A percentile compares a stretch with the other conserved stretches of the same genome.
Conservation (phyloP, 192 early-diverging fungal genomes). For the Coemansia sp. region DNA sequence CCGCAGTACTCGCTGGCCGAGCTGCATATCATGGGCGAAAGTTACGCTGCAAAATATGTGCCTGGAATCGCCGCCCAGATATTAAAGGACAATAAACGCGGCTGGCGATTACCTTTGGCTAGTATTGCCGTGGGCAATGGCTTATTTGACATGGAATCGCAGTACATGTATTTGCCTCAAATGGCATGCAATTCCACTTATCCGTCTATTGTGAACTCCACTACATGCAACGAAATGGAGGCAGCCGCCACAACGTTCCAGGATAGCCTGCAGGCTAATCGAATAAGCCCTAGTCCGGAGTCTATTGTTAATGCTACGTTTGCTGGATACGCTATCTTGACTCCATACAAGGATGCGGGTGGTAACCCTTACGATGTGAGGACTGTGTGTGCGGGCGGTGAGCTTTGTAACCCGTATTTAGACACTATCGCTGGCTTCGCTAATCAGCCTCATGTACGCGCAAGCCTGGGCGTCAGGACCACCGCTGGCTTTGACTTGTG, state of each 20-base stretch:
- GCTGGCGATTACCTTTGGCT: slow-evolving; percentile 62
- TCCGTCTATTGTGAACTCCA: slow-evolving; percentile 70
- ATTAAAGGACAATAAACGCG: neutral
- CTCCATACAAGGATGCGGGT: slow-evolving; percentile 28
- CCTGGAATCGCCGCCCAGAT: slow-evolving; percentile 83
- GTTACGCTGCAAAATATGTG: slow-evolving; percentile 87
- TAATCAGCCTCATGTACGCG: slow-evolving; percentile 66
- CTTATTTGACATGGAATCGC: slow-evolving; percentile 74
- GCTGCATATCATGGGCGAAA: slow-evolving; percentile 90
- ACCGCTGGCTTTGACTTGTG: slow-evolving; percentile 69
- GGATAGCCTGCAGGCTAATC: neutral
- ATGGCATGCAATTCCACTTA: slow-evolving; percentile 74
- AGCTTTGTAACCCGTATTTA: slow-evolving; percentile 79
- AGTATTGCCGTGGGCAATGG: slow-evolving; percentile 90
- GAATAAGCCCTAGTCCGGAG: neutral
- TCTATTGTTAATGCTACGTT: slow-evolving; percentile 41
- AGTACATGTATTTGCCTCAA: slow-evolving; percentile 78
- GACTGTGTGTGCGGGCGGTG: slow-evolving; percentile 69
- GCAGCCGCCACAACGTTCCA: neutral
- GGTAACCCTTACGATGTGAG: slow-evolving; percentile 93
- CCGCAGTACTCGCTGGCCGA: slow-evolving; percentile 69
- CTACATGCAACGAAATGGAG: slow-evolving; percentile 70
- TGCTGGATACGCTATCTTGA: neutral
- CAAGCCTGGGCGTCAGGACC: slow-evolving; percentile 68
- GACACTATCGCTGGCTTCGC: slow-evolving; percentile 71